A percentile compares a stretch with the other conserved stretches of the same genome.
Evolutionary conservation across 352 stramenopile genomes (phyloP).

Genomic region (Globisporangium cederbergense): DNA sequence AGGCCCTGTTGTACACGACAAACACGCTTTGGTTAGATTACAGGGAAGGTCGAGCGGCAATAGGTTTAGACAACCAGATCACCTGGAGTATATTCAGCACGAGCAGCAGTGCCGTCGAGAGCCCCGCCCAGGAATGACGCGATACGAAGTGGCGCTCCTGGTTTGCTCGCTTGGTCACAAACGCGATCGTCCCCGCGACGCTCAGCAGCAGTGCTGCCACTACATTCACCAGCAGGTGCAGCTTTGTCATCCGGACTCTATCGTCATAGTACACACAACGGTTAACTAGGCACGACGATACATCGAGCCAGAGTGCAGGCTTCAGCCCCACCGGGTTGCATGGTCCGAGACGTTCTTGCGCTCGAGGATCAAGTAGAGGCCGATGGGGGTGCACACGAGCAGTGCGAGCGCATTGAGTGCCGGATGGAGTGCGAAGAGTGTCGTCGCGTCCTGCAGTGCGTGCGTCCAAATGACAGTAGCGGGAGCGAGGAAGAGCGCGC

Average conservation of each 20-base stretch:
- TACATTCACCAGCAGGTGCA: slow-evolving; percentile 53
- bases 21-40: neutral
- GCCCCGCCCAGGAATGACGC: slow-evolving; percentile 49
- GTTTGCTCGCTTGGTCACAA: slow-evolving; percentile 29
- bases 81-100: slow-evolving; percentile 63
- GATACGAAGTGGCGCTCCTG: slow-evolving; percentile 39
- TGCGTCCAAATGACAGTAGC: slow-evolving; percentile 41
- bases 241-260: slow-evolving; percentile 53
- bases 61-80: neutral
- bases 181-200: slow-evolving; percentile 31
- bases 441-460: slow-evolving; percentile 36
- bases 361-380: slow-evolving; percentile 52
- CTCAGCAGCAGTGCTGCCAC: slow-evolving; percentile 33
- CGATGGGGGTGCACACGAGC: slow-evolving; percentile 54
- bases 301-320: neutral
- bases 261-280: neutral
- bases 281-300: too few species aligned
- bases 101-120: slow-evolving; percentile 53
- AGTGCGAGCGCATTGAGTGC: slow-evolving; percentile 48
- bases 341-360: slow-evolving; percentile 40
- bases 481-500: slow-evolving; percentile 49
- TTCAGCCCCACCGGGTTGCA: slow-evolving; percentile 30
- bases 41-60: neutral
- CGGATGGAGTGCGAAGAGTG: slow-evolving; percentile 49
- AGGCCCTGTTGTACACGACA: slow-evolving; percentile 25